phyloP scores from a whole-genome alignment of 1,284 basidiomycete genomes.

The Somion occarium region DNA sequence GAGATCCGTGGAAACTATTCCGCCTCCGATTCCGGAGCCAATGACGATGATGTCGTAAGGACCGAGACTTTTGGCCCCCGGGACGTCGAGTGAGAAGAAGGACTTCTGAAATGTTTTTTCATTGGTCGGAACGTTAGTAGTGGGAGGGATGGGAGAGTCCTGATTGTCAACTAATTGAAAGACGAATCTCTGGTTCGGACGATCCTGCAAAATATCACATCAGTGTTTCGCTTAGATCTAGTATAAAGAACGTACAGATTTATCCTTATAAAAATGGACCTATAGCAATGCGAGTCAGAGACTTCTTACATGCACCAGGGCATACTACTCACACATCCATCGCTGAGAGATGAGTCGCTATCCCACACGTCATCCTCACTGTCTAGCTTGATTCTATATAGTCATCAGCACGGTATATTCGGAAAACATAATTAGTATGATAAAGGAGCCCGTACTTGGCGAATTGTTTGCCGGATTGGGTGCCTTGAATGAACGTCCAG shows the following conservation, averaged over 20 bases:
- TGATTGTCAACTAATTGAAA: background rate
- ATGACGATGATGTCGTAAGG: constrained; percentile 17
- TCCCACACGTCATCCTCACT: background rate
- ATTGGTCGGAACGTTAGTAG: background rate
- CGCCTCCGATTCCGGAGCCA: constrained; percentile 18
- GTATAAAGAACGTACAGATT: no score
- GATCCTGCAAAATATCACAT: no score
- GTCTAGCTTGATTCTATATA: background rate
- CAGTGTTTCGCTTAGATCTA: no score
- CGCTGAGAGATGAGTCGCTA: no score
- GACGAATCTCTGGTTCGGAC: background rate
- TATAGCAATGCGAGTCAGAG: no score
- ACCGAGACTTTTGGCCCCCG: background rate
- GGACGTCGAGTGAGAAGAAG: background rate
- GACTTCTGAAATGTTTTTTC: background rate
- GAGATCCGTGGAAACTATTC: constrained; percentile 15
- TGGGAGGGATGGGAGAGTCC: background rate
- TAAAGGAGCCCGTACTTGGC: background rate
- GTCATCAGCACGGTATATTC: background rate
- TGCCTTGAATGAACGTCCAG: background rate
- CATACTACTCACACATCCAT: no score
- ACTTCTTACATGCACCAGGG: no score
- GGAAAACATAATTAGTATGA: background rate
- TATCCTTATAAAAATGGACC: no score
- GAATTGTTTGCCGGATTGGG: background rate